Evolutionary conservation across 1,284 basidiomycete species (phyloP), one percentile per base, ranked within the genome.

Genomic region (Ustilago shanxiensis): DNA sequence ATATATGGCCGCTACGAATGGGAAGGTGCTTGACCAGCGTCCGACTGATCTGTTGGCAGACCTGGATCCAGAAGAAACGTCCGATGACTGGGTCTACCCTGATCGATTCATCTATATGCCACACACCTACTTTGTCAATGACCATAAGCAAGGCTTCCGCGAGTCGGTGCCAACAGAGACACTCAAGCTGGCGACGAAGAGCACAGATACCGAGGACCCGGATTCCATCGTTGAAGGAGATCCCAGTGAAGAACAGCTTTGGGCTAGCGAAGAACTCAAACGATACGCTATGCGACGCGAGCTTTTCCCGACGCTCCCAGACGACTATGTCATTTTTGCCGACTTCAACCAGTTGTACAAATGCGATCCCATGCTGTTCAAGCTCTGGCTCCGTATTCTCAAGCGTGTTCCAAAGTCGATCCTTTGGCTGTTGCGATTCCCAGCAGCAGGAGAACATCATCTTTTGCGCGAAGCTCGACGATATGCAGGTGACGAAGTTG

Each of bases 341-440:
- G 90, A 90, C 77, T 91, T 90, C 82, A 91, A 90, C 79, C 90
- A 91, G 87, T 88, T 89, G 55, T 86, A 86, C 80, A 86, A 86
- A 73, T 71, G 70, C 63, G 82, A 83, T 61, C 76, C 79, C 26
- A 88, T 89, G 77, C 88, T 90, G 68, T 91, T 90, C 80, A 87
- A 87, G 76, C 87, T 88, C 18, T 91, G 90, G 90, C 86, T 91
- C 35, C 87, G 87, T 37, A 90, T 91, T 54, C 87, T 91, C 18
- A 73, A 85, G 20, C 86, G 87, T 49, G 88, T 90, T 29, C 89
- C 88, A 9, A 88, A 88, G 33, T 90, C 89, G 55, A 89, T 91
- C 67, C 85, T 91, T 16, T 91, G 90, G 90, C 86, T 91, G 9
- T 86, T 91, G 44, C 89, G 90, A 16, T 91, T 91, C 76, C 90